Percentiles rank a stretch among this genome's conserved stretches.
Evolutionary conservation across 129 eudicot species (phyloP).

Genomic region (Flaveria bidentis): DNA sequence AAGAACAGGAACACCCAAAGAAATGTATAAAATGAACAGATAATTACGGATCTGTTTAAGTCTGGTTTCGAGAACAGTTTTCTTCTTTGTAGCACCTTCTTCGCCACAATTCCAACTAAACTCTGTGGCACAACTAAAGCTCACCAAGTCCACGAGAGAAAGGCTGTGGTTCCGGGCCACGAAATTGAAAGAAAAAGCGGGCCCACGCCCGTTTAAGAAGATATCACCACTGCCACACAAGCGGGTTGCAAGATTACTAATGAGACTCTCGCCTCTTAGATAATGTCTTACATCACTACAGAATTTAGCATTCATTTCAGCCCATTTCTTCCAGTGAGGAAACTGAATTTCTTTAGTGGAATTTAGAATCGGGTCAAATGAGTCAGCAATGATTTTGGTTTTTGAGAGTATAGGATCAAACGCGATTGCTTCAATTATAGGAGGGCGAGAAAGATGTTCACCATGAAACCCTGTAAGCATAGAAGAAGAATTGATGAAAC

Average conservation of each 20-base stretch:
- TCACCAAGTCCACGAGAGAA: conserved; percentile 86
- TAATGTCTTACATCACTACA: conserved; percentile 61
- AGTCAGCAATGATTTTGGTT: conserved; percentile 75
- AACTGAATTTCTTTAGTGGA: conserved; percentile 48
- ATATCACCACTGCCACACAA: conserved; percentile 94
- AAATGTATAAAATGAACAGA: conserved; percentile 67
- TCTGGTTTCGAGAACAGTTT: conserved; percentile 64
- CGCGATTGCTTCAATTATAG: conserved; percentile 81
- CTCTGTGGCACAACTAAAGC: conserved; percentile 66
- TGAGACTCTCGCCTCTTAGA: conserved; percentile 65
- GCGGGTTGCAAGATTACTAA: conserved; percentile 87
- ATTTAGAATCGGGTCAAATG: conserved; percentile 53
- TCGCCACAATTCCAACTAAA: conserved; percentile 97
- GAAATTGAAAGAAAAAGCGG: conserved; percentile 82
- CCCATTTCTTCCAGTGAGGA: conserved; percentile 99
- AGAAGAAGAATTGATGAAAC: conserved; percentile 68
- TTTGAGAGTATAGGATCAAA: conserved; percentile 87
- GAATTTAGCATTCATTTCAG: conserved; percentile 75
- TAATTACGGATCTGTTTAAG: conserved; percentile 86
- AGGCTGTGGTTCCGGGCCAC: conserved; percentile 68
- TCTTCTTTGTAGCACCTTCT: conserved; percentile 83
- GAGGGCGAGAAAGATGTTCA: conserved; percentile 83
- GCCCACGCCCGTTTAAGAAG: conserved; percentile 80
- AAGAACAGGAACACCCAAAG: conserved; percentile 86
- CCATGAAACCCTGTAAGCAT: conserved; percentile 66